Evolutionary conservation across 805 yeast species (phyloP), one percentile per base, ranked within the genome.

Genomic region (Barnettozyma siamensis): DNA sequence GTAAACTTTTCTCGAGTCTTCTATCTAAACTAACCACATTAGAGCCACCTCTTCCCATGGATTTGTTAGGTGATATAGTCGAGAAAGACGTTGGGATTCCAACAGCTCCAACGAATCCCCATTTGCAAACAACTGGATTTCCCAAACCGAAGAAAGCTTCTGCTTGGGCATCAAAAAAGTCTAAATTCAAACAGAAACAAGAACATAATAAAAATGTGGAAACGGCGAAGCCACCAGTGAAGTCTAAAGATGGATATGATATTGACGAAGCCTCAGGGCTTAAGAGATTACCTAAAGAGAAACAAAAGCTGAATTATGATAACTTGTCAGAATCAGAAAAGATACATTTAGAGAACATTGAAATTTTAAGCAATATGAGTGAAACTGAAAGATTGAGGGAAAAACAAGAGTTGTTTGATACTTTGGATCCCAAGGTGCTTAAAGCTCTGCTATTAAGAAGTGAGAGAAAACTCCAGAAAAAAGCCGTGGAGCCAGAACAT

Each of bases 161-260:
- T 78, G 2, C 39, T 7, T 91, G 47, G 95, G 78, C 64, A 86
- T 23, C 27, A 95, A 52, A 87, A 73, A 36, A 40, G 11, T 26
- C 35, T 87, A 96, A 72, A 95, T 96, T 60, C 85, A 88, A 21
- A 96, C 96, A 69, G 87, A 87, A 7, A 95, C 88, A 69, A 85
- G 96, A 64, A 95, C 95, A 2, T 95, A 84, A 32, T 85, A 84
- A 53, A 81, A 46, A 31, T 7, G n/a, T 19, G n/a, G 13, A 30
- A 5, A 16, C 10, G 15, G 31, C 40, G n/a, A 13, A 35, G 29
- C 10, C 5, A 20, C 85, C 62, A 95, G 95, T 96, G 85, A 88
- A 18, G 89, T 80, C 31, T 3, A 37, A 51, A 87, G 75, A 23
- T 95, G 98, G 76, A 81, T 83, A 42, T 95, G 97, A 68, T 84